phyloP scores from a whole-genome alignment of 805 yeast species.

The Wickerhamiella brachini region DNA sequence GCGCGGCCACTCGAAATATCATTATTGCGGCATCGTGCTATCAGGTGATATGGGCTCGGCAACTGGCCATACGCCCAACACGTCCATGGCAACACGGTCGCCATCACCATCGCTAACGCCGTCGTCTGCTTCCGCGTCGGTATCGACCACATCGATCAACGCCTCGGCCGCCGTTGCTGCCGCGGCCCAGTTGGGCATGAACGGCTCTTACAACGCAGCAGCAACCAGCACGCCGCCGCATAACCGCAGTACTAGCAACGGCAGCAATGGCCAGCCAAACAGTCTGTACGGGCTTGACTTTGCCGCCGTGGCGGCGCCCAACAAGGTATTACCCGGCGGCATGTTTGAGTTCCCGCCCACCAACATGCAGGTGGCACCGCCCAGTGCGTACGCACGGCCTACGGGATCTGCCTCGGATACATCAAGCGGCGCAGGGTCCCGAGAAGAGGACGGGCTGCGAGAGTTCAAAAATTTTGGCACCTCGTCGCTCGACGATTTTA shows the following conservation, averaged over 20 bases:
- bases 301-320: background rate
- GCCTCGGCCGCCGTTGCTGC: background rate
- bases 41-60: slow-evolving; percentile 22
- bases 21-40: slow-evolving; percentile 61
- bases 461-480: background rate
- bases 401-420: background rate
- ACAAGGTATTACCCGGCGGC: background rate
- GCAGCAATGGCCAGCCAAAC: background rate
- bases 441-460: background rate
- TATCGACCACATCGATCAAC: background rate
- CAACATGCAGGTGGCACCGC: background rate
- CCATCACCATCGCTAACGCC: slow-evolving; percentile 1
- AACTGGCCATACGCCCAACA: slow-evolving; percentile 4
- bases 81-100: slow-evolving; percentile 2
- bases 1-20: slow-evolving; percentile 72
- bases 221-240: slow-evolving; percentile 12
- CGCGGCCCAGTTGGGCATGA: background rate
- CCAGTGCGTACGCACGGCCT: background rate
- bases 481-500: slow-evolving; percentile 19
- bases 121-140: background rate
- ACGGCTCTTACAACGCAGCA: slow-evolving; percentile 4
- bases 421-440: background rate
- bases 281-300: background rate
- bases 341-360: background rate
- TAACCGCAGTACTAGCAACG: background rate